These are phyloP conservation scores for Tetrahymena thermophila DNA, from an alignment of 73 alveolate genomes.

Conservation along the genomic window DNA sequence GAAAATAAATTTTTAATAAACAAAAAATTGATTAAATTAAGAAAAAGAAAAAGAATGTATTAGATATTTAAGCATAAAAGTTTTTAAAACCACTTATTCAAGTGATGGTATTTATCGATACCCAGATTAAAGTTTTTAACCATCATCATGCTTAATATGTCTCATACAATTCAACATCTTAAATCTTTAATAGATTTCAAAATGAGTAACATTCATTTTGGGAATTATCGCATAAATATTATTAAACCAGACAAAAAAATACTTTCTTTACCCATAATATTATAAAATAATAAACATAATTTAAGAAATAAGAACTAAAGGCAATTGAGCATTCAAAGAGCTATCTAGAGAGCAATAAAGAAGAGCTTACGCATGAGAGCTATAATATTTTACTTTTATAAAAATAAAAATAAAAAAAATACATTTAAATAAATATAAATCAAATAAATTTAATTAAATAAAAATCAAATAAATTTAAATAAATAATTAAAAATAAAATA, in stretches of 20 bases:
- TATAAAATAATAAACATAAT: not conserved
- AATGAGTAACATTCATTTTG: not conserved
- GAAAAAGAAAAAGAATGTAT: not conserved
- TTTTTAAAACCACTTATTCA: not conserved
- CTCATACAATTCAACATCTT: not conserved
- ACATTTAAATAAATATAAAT: too few species aligned
- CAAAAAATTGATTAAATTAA: not conserved
- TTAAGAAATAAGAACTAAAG: not conserved
- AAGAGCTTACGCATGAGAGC: not conserved
- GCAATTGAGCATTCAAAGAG: not conserved
- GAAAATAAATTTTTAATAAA: too few species aligned
- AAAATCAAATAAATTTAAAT: too few species aligned
- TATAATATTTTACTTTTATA: too few species aligned
- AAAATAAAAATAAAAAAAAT: too few species aligned
- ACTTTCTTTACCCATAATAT: not conserved
- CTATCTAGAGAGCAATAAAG: not conserved
- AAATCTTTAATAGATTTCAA: not conserved
- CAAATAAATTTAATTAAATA: not conserved
- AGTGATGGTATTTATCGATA: not conserved
- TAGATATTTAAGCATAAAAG: not conserved
- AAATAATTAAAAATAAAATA: too few species aligned
- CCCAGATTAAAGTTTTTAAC: not conserved
- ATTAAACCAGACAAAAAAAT: too few species aligned
- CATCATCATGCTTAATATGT: not conserved
- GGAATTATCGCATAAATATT: not conserved